phyloP scores from a whole-genome alignment of 2,329 filamentous ascomycete genomes.

The Xylariaceae sp. region DNA sequence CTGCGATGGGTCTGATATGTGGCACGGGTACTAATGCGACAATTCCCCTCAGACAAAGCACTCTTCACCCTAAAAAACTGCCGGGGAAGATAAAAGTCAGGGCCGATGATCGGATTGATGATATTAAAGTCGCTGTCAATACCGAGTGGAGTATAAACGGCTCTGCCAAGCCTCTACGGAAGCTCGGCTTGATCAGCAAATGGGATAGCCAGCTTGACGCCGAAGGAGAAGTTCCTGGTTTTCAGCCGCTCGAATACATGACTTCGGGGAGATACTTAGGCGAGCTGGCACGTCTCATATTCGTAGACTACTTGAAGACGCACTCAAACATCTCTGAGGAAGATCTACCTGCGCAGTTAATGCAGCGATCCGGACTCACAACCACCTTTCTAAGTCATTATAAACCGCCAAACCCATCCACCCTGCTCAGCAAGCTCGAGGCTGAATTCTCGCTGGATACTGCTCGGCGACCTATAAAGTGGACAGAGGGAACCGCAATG shows the following conservation, averaged over 20 bases:
- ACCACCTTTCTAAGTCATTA: constrained; percentile 70
- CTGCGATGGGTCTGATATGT: constrained; percentile 74
- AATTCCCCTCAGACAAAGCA: constrained; percentile 60
- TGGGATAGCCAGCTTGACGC: constrained; percentile 67
- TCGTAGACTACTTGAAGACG: constrained; percentile 57
- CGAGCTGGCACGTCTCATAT: constrained; percentile 66
- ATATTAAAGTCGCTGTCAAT: constrained; percentile 69
- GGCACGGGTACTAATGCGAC: constrained; percentile 80
- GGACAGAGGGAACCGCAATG: constrained; percentile 56
- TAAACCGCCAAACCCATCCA: constrained; percentile 45
- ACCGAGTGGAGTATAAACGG: constrained; percentile 82
- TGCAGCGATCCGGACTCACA: constrained; percentile 56
- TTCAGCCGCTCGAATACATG: constrained; percentile 82
- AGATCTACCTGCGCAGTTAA: constrained; percentile 50
- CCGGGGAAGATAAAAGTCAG: constrained; percentile 45
- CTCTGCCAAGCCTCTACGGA: constrained; percentile 59
- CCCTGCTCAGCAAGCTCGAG: constrained; percentile 43
- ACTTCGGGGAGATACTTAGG: constrained; percentile 73
- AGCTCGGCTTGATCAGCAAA: constrained; percentile 57
- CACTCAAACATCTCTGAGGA: constrained; percentile 36
- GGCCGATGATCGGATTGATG: constrained; percentile 39
- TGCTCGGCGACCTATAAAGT: constrained; percentile 47
- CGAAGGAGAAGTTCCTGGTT: constrained; percentile 64
- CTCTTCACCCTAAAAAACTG: constrained; percentile 58
- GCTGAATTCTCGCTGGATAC: constrained; percentile 48